A percentile compares a stretch with the other conserved stretches of the same genome.
Conservation (phyloP, 371 early-diverging fungal genomes). For the Synchytrium microbalum region DNA sequence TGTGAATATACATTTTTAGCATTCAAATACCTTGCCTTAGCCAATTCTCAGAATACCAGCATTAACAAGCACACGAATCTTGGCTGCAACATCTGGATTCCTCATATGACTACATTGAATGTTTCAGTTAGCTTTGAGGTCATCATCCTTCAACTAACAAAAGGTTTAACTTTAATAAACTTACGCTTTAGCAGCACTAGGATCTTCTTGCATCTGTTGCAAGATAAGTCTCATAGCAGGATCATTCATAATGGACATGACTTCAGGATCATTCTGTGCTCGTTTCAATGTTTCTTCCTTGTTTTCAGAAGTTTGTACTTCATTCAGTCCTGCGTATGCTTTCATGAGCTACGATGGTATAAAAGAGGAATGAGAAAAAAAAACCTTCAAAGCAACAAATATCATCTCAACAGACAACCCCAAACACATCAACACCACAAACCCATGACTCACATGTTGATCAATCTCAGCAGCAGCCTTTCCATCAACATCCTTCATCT, state of each 20-base stretch:
- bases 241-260: conserved; percentile 78
- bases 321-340: conserved; percentile 68
- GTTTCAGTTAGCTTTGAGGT: not conserved
- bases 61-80: conserved; percentile 84
- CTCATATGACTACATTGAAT: conserved; percentile 59
- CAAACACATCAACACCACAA: conserved; percentile 5
- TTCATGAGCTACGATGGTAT: conserved; percentile 44
- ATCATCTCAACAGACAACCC: not conserved
- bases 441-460: conserved; percentile 40
- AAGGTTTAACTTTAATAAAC: conserved; percentile 8
- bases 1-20: no score
- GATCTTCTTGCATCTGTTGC: conserved; percentile 94
- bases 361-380: conserved; percentile 7
- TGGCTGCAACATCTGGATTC: conserved; percentile 89
- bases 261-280: conserved; percentile 89
- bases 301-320: conserved; percentile 36
- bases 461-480: conserved; percentile 80
- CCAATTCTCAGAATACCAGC: conserved; percentile 56
- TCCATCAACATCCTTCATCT: conserved; percentile 68
- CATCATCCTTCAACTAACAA: not conserved
- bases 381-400: conserved; percentile 1
- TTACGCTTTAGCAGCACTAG: conserved; percentile 76
- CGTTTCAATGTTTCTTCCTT: conserved; percentile 72
- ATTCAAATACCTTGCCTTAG: no score
- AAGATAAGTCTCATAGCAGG: conserved; percentile 95